Base-by-base conservation (phyloP, 495 filamentous ascomycete species). In the Podospora australis region DNA sequence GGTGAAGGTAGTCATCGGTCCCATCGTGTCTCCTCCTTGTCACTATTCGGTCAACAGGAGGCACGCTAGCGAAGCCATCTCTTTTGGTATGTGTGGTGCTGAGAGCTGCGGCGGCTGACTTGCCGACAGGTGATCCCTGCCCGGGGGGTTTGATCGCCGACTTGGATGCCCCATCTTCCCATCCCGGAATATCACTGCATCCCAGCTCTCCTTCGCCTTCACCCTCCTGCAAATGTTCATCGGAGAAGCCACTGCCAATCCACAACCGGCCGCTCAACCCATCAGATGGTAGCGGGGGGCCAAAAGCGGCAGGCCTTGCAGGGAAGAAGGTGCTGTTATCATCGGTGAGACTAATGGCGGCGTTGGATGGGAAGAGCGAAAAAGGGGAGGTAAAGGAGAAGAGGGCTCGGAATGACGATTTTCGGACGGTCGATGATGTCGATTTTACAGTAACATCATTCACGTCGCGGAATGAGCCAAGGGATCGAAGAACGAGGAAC, bases 321-420 rank as follows among this genome's bases (percentile, higher is more conserved):
- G 94, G 70, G 69, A 98, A 98, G 55, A 91, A 95, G 4, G 92
- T 98, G 32, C 88, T 95, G 62, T 97, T 97, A 64, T 98, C 92
- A 68, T 98, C 90, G 50, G 88, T 95, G 34, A 98, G 82, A 55
- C 87, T 95, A 62, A 98, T 96, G 50, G 94, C 84, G 23, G 92
- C 94, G 49, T 87, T 94, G 3, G 89, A 88, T 10, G 94, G 90
- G 62, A 98, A 98, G 6, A 98, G 80, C 6, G 88, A 86, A 34
- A 78, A 78, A 4, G 75, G 74, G 6, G 71, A 53, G 39, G 63
- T 62, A 55, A 77, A 75, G 29, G 72, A 73, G 54, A 77, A 73
- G 52, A 74, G 57, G 22, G 62, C 56, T 41, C 60, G 56, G 45
- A 71, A 64, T 36, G 62, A 40, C 16, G 66, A 63, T 50, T 62